Base-by-base conservation (phyloP, 257 asterid genomes). In the Capsicum chinense region DNA sequence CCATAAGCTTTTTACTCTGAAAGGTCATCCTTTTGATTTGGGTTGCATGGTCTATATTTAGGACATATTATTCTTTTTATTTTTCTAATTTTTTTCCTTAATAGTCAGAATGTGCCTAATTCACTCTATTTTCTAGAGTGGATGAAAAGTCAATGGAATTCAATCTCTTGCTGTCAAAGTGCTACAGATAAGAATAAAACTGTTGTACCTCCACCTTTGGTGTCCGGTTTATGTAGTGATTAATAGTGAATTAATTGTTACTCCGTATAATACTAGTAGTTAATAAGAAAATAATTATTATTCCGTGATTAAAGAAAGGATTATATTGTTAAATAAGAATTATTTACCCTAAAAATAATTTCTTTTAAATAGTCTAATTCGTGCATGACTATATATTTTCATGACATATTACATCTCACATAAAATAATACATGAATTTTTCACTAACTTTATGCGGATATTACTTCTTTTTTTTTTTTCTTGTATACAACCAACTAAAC, bases 131-230 rank as follows among this genome's bases (percentile, higher is more conserved):
- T 52, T 76, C 63, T 76, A 21, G 47, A 52, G 62, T 52, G 19
- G 62, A 76, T 21, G 63, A 76, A 11, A 76, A 76, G 47, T 76
- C 81, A 5, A 12, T 19, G 42, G 9, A 73, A 73, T 73, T 73
- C 42, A 54, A 73, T 50, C 19, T 73, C n/a, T 21, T 52, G 47
- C n/a, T 50, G 81, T 19, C 80, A 73, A 16, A 14, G 39, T 48
- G 39, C n/a, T 6, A 14, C 74, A 66, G 35, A 56, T 74, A 47
- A n/a, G 79, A 70, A 42, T 69, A 16, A 5, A 2, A 15, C 13
- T 69, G 6, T 7, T 7, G 21, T 67, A 12, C 48, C 74, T 13
- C 73, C 8, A 66, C 73, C 73, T 66, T 66, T 13, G 3, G 19
- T 33, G 42, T 35, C 73, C 5, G 6, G 21, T 68, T 68, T 68